phyloP scores from a whole-genome alignment of 345 rosid genomes.

The Rhodamnia rubescens region DNA sequence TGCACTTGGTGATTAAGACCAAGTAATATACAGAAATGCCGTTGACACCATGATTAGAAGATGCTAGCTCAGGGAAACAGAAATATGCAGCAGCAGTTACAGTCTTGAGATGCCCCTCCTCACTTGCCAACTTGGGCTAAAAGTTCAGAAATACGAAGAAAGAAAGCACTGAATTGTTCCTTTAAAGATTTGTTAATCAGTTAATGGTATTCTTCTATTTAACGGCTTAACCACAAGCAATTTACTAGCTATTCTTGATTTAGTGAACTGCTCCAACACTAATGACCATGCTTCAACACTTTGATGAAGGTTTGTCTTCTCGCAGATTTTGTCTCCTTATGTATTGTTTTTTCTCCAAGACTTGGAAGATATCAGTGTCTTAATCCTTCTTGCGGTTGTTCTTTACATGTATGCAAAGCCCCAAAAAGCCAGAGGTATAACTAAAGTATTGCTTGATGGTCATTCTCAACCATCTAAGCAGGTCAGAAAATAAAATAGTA shows the following conservation, averaged over 20 bases:
- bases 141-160: background rate
- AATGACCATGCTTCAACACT: background rate
- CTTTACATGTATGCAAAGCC: background rate
- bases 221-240: background rate
- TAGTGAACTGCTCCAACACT: background rate
- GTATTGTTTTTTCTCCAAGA: background rate
- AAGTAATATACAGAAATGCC: background rate
- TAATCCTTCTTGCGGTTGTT: background rate
- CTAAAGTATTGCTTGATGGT: background rate
- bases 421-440: background rate
- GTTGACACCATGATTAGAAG: background rate
- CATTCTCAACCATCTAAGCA: background rate
- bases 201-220: background rate
- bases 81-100: background rate
- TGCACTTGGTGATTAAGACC: background rate
- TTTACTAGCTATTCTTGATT: background rate
- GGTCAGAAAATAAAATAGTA: background rate
- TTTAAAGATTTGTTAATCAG: background rate
- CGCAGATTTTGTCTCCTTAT: background rate
- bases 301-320: background rate
- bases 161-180: background rate
- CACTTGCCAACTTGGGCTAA: background rate
- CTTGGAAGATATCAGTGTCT: background rate
- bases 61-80: background rate
- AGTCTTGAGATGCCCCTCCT: background rate